These are phyloP conservation scores for Saturnispora gosingensis DNA, from an alignment of 805 yeast species.

Conservation along the genomic window DNA sequence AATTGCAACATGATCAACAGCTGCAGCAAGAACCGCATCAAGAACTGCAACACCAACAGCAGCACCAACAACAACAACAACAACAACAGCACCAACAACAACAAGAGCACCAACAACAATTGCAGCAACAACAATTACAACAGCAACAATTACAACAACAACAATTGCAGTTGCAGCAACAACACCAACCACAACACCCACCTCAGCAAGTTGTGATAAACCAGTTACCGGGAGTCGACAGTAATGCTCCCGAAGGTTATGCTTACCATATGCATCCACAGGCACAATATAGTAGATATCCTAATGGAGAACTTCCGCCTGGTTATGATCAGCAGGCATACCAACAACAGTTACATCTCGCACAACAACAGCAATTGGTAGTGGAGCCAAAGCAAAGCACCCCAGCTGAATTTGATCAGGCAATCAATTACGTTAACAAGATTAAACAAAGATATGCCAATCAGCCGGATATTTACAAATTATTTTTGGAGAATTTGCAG, in stretches of 20 bases:
- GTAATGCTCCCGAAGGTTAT: neutral
- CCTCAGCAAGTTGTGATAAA: slow-evolving; percentile 6
- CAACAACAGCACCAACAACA: slow-evolving; percentile 1
- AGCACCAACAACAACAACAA: slow-evolving; percentile 18
- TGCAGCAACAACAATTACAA: slow-evolving; percentile 12
- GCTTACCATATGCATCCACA: neutral
- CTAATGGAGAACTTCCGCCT: slow-evolving; percentile 1
- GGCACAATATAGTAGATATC: neutral
- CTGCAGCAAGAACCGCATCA: neutral
- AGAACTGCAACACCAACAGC: slow-evolving; percentile 12
- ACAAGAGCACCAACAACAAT: slow-evolving; percentile 13
- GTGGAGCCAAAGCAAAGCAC: slow-evolving; percentile 32
- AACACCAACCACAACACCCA: slow-evolving; percentile 13
- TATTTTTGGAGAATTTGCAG: slow-evolving; percentile 87
- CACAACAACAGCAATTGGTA: slow-evolving; percentile 13
- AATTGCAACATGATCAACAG: slow-evolving; percentile 19
- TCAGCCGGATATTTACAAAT: slow-evolving; percentile 94
- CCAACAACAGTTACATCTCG: slow-evolving; percentile 2
- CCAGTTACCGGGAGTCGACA: neutral
- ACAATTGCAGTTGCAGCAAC: slow-evolving; percentile 12
- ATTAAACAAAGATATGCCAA: slow-evolving; percentile 88
- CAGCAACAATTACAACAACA: slow-evolving; percentile 15
- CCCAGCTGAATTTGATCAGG: slow-evolving; percentile 94
- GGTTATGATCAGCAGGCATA: slow-evolving; percentile 7
- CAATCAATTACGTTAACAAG: slow-evolving; percentile 91